Conservation (phyloP, 768 basidiomycete genomes). For the Trametes cinnabarina region DNA sequence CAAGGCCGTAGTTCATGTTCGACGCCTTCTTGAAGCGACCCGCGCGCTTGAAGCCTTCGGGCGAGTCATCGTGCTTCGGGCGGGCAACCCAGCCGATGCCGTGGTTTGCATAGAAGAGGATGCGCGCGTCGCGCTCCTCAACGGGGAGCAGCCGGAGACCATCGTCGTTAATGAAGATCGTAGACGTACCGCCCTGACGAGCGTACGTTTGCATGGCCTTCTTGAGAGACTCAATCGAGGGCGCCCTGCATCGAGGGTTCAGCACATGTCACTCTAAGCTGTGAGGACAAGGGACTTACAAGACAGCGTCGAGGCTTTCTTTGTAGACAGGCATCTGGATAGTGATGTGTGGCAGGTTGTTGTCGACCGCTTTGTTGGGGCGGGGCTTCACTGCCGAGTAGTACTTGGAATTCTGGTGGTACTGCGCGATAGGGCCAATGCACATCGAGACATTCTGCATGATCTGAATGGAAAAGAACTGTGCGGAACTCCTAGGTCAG, state of each 20-base stretch:
- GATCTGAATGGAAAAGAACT: constrained; percentile 44
- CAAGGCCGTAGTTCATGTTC: constrained; percentile 48
- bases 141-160: constrained; percentile 50
- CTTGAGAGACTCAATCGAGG: constrained; percentile 54
- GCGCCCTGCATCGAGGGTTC: constrained; percentile 30
- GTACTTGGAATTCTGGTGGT: constrained; percentile 50
- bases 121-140: constrained; percentile 45
- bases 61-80: constrained; percentile 45
- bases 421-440: constrained; percentile 54
- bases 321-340: constrained; percentile 59
- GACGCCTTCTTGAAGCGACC: constrained; percentile 51
- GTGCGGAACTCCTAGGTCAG: neutral
- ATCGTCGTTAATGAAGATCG: constrained; percentile 62
- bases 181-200: constrained; percentile 59
- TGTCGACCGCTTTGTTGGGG: constrained; percentile 44
- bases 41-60: constrained; percentile 46
- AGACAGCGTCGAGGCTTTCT: constrained; percentile 49
- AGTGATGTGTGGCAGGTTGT: constrained; percentile 46
- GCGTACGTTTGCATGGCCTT: constrained; percentile 64
- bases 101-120: constrained; percentile 54
- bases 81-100: constrained; percentile 61
- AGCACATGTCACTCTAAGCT: neutral
- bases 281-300: constrained; percentile 35
- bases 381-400: constrained; percentile 46
- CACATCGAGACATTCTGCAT: constrained; percentile 40